A percentile compares a stretch with the other conserved stretches of the same genome.
These are phyloP conservation scores for Mucor indicus DNA, from an alignment of 371 early-diverging fungal genomes.

Conservation along the genomic window DNA sequence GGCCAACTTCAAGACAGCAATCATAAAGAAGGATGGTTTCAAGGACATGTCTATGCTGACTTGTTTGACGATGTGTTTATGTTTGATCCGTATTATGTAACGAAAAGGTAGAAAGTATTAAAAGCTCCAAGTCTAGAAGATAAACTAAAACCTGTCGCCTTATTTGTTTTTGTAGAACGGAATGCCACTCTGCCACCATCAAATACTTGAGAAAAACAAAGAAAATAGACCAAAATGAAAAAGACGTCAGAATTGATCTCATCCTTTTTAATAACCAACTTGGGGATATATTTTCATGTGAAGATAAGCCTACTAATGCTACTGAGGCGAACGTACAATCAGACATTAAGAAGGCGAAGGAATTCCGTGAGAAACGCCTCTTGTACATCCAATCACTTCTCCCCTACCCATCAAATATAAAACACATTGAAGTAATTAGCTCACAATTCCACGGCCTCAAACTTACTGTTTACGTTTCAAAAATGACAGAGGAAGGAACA, in stretches of 20 bases:
- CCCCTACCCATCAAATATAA: conserved; percentile 10
- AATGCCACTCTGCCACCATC: conserved; percentile 4
- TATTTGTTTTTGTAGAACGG: no score
- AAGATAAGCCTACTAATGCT: conserved; percentile 1
- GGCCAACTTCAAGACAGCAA: no score
- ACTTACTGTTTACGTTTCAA: conserved; percentile 3
- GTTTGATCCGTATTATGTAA: no score
- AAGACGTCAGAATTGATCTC: conserved; percentile 3
- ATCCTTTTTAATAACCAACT: neutral
- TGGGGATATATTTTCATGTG: conserved; percentile 7
- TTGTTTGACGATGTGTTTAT: conserved; percentile 1
- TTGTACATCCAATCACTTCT: neutral
- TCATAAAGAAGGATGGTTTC: conserved; percentile 7
- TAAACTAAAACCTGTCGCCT: no score
- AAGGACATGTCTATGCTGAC: conserved; percentile 4
- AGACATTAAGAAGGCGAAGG: neutral
- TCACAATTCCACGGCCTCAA: conserved; percentile 3
- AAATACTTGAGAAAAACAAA: conserved; percentile 2
- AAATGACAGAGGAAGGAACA: conserved; percentile 4
- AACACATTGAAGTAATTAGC: conserved; percentile 2
- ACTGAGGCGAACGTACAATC: neutral
- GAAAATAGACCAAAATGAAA: conserved; percentile 1
- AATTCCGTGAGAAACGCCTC: neutral
- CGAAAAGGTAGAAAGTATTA: no score
- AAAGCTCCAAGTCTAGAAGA: no score